Evolutionary conservation across 768 basidiomycete genomes (phyloP), one percentile per base, ranked within the genome.

Genomic region (Rhodotorula diobovata): DNA sequence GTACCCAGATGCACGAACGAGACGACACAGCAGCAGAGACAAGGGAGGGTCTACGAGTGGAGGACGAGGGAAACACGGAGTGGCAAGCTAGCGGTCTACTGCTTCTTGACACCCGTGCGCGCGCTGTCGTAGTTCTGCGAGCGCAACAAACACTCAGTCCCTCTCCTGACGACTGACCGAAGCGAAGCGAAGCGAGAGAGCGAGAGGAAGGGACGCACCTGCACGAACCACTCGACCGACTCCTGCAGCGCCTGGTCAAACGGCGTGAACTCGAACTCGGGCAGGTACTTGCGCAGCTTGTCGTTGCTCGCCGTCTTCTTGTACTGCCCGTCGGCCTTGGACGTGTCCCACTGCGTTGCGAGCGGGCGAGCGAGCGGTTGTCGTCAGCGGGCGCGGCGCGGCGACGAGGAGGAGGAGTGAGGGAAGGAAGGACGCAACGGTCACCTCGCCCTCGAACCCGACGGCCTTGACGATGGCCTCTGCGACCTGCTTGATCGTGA

Each of bases 381-480:
- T 8, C 39, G 56, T n/a, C 37, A 58, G 58, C 16, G 58, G n/a
- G 41, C 15, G 34, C 35, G 5, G 28, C 32, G 21, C 2, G 21
- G 37, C 14, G 12, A 28, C n/a, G 50, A 12, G n/a, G n/a, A 11
- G 5, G 20, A 28, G n/a, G 35, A 15, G n/a, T n/a, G 30, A 28
- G 46, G 12, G n/a, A 9, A 11, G 14, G 16, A 8, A 2, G 23
- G 30, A 81, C 86, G 54, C 77, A 90, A n/a, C 90, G 51, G 82
- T 80, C 77, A 91, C 92, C 62, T 89, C 84, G 68, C 90, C 90
- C 67, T 88, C 73, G 82, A 92, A 93, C 54, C 85, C 86, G 54
- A 96, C 83, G 21, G 89, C 88, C 71, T 87, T 87, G 75, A 92
- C 93, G 77, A 98, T 90, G n/a, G 91, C 87, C 78, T 94, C 90